These are phyloP conservation scores for Aspergillus hancockii DNA, from an alignment of 495 filamentous ascomycete genomes.

Conservation along the genomic window DNA sequence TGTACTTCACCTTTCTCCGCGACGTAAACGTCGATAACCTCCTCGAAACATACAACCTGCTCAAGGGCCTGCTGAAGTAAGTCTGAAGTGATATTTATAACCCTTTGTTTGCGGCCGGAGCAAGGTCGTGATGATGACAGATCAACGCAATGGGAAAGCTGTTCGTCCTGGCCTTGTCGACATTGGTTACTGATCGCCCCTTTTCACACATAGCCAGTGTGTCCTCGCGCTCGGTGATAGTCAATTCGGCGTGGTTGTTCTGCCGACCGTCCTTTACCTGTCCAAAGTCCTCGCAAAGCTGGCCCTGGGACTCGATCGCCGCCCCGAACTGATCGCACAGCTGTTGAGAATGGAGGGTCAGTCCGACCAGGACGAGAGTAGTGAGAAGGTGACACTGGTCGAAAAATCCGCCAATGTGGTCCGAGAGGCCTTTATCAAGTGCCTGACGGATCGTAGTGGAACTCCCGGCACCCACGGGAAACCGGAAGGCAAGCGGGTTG, in stretches of 20 bases:
- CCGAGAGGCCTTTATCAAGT: slow-evolving; percentile 87
- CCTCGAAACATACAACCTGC: slow-evolving; percentile 69
- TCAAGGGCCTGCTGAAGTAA: slow-evolving; percentile 72
- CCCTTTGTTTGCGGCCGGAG: no score
- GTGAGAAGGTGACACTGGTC: slow-evolving; percentile 71
- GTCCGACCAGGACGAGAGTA: slow-evolving; percentile 52
- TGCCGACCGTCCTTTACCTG: slow-evolving; percentile 75
- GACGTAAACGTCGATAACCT: slow-evolving; percentile 76
- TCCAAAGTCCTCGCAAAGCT: slow-evolving; percentile 75
- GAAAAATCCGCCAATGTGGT: slow-evolving; percentile 85
- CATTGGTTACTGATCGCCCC: slow-evolving; percentile 2
- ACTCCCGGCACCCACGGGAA: slow-evolving; percentile 51
- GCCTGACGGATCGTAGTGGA: slow-evolving; percentile 77
- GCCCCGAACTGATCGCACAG: slow-evolving; percentile 67
- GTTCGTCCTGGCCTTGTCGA: not conserved
- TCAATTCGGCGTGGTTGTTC: slow-evolving; percentile 73
- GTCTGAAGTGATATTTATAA: slow-evolving; percentile 30
- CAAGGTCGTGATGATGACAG: not conserved
- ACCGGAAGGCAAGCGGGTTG: slow-evolving; percentile 80
- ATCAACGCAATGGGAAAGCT: not conserved
- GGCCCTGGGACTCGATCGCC: slow-evolving; percentile 76
- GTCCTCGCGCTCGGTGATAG: slow-evolving; percentile 78
- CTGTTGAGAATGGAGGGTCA: slow-evolving; percentile 51
- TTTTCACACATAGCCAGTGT: slow-evolving; percentile 54
- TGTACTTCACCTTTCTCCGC: slow-evolving; percentile 76